Conservation (phyloP, 768 basidiomycete genomes). For the Amanita pallidorosea region DNA sequence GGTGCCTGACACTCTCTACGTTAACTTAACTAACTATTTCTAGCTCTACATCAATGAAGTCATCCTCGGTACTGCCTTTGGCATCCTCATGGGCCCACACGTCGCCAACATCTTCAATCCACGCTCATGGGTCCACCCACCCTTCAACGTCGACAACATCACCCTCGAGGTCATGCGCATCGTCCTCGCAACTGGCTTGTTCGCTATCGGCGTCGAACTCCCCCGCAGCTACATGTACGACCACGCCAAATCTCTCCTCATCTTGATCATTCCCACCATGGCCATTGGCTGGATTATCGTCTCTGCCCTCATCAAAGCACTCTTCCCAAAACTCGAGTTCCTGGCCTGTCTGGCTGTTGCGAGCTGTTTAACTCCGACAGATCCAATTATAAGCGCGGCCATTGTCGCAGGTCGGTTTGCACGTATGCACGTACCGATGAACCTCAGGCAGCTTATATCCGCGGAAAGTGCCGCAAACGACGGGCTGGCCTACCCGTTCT, state of each 20-base stretch:
- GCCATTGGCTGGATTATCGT: constrained; percentile 76
- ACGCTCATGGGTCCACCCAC: constrained; percentile 45
- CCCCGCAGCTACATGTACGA: constrained; percentile 75
- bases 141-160: constrained; percentile 36
- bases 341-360: constrained; percentile 78
- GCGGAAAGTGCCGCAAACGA: constrained; percentile 95
- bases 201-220: constrained; percentile 92
- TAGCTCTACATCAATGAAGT: constrained; percentile 93
- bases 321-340: constrained; percentile 66
- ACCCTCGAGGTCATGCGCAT: constrained; percentile 79
- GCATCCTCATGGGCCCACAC: constrained; percentile 61
- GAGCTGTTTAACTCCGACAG: constrained; percentile 87
- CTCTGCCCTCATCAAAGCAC: constrained; percentile 49
- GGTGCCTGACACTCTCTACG: constrained; percentile 22
- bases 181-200: constrained; percentile 85
- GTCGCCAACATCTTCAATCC: constrained; percentile 67
- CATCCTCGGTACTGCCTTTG: constrained; percentile 73
- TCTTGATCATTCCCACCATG: constrained; percentile 78
- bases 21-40: not conserved
- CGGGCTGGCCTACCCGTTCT: constrained; percentile 90
- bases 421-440: constrained; percentile 53
- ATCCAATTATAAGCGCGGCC: constrained; percentile 85
- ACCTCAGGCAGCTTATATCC: constrained; percentile 71
- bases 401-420: constrained; percentile 74
- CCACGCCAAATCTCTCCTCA: constrained; percentile 59